Conservation (phyloP, 106 monocot species). For the Agapanthus africanus region DNA sequence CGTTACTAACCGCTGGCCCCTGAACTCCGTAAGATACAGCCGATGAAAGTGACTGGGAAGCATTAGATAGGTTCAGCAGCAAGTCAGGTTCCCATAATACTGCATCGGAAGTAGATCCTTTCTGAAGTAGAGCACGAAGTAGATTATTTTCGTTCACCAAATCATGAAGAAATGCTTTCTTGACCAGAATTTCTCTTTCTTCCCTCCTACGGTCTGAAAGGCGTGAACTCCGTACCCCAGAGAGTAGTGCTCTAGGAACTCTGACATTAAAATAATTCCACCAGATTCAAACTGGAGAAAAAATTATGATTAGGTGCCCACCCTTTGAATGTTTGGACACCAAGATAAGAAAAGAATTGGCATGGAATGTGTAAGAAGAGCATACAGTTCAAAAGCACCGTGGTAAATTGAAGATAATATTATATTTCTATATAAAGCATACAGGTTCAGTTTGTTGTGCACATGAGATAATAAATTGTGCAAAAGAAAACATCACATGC, state of each 20-base stretch:
- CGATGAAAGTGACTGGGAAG: constrained; percentile 21
- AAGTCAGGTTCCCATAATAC: constrained; percentile 84
- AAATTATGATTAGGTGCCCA: constrained; percentile 71
- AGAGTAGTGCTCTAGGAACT: constrained; percentile 68
- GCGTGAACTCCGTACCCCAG: constrained; percentile 71
- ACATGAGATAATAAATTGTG: neutral
- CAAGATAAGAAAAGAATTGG: constrained; percentile 8
- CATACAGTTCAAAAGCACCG: neutral
- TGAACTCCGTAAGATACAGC: constrained; percentile 10
- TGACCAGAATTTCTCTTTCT: constrained; percentile 84
- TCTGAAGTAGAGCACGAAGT: constrained; percentile 42
- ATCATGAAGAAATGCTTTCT: constrained; percentile 82
- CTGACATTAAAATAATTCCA: constrained; percentile 98
- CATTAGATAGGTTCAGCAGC: constrained; percentile 23
- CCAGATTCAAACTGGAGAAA: constrained; percentile 97
- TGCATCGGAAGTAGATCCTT: constrained; percentile 37
- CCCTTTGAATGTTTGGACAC: constrained; percentile 68
- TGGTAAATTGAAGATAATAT: neutral
- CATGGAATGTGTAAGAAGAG: neutral
- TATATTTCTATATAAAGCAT: neutral
- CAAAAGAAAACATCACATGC: neutral
- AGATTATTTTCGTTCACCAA: constrained; percentile 58
- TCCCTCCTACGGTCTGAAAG: constrained; percentile 81
- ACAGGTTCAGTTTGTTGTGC: neutral
- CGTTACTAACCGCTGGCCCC: neutral